Conservation (phyloP, 805 yeast genomes). For the Priceomyces castillae region DNA sequence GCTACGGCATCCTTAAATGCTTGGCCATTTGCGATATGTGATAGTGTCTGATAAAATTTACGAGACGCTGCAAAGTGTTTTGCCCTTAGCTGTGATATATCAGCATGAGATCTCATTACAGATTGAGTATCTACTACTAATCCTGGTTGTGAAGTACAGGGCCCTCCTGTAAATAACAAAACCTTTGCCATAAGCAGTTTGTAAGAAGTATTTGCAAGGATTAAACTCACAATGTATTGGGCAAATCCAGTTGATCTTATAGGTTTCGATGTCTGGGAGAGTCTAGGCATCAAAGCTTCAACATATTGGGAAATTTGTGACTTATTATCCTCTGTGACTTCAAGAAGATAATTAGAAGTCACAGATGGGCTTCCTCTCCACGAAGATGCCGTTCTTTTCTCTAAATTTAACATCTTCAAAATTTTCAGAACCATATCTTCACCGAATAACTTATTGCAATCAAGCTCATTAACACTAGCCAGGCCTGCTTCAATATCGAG, state of each 20-base stretch:
- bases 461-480: background rate
- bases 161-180: constrained; percentile 34
- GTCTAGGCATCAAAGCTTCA: constrained; percentile 18
- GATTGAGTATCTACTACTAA: constrained; percentile 20
- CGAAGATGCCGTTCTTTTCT: constrained; percentile 1
- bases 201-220: constrained; percentile 19
- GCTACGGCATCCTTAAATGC: constrained; percentile 16
- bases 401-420: constrained; percentile 5
- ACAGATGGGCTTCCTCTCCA: constrained; percentile 13
- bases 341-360: constrained; percentile 8
- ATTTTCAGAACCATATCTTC: constrained; percentile 2
- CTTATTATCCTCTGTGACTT: constrained; percentile 8
- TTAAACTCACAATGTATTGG: constrained; percentile 19
- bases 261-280: constrained; percentile 28
- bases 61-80: constrained; percentile 23
- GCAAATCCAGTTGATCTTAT: constrained; percentile 37
- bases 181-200: constrained; percentile 26
- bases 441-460: constrained; percentile 6
- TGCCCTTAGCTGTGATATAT: constrained; percentile 28
- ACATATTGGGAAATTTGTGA: constrained; percentile 11
- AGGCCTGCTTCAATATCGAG: constrained; percentile 2
- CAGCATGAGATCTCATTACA: constrained; percentile 34
- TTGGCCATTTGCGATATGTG: constrained; percentile 30
- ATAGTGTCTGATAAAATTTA: constrained; percentile 28
- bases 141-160: constrained; percentile 39